Evolutionary conservation across 352 stramenopile genomes (phyloP).

Genomic region (Pythium phragmitis): DNA sequence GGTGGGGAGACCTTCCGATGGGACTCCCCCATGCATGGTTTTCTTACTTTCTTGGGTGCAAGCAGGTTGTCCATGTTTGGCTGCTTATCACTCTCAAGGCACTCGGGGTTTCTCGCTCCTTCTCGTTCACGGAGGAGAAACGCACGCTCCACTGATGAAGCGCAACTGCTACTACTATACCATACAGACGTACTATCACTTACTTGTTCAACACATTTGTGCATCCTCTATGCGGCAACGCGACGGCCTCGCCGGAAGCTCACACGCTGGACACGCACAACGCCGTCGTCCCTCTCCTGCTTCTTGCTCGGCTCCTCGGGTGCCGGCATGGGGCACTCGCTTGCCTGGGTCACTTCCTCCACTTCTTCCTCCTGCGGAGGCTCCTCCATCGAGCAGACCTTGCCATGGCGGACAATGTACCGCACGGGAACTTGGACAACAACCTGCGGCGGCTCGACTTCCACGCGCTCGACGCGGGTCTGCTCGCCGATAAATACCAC

Average conservation of each 20-base stretch:
- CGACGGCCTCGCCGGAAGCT: conserved; percentile 20
- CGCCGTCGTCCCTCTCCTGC: background rate
- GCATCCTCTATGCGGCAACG: conserved; percentile 5
- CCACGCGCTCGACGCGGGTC: conserved; percentile 23
- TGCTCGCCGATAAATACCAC: conserved; percentile 24
- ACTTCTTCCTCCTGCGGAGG: background rate
- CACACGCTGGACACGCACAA: conserved; percentile 12
- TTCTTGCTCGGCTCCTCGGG: conserved; percentile 2
- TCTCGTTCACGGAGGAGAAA: background rate
- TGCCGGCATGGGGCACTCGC: background rate
- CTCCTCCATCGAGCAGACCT: conserved; percentile 2
- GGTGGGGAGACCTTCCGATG: conserved; percentile 9
- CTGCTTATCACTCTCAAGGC: background rate
- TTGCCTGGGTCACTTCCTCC: conserved; percentile 1
- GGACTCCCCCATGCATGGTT: background rate
- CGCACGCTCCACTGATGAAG: background rate
- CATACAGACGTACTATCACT: background rate
- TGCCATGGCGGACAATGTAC: conserved; percentile 13
- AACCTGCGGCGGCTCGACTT: conserved; percentile 13
- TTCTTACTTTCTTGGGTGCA: background rate
- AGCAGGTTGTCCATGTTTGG: background rate
- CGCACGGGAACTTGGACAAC: conserved; percentile 5
- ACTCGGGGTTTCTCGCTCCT: background rate
- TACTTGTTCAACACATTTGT: background rate
- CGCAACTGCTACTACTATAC: background rate